Evolutionary conservation across 2,329 filamentous ascomycete genomes (phyloP), one percentile per base, ranked within the genome.

Genomic region (Fusarium luffae): DNA sequence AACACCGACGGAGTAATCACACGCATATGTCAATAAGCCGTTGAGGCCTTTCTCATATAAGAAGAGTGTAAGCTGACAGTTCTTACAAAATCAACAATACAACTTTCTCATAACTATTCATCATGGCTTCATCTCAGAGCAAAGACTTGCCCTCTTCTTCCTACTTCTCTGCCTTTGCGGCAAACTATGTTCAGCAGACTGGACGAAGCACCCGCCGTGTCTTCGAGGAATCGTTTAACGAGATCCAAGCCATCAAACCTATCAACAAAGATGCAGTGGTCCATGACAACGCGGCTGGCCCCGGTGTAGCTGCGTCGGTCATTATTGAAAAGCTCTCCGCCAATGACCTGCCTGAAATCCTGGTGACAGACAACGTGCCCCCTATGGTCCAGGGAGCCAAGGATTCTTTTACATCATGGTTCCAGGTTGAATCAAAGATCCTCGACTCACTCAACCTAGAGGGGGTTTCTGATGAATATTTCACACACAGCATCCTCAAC

Each of bases 261-360:
- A 63, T 79, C 13, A 72, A 50, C 9, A 64, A 70, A 13, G 47
- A 67, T 3, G 78, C 77, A 1, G 42, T 73, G 9, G 59, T 79
- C 9, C 78, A 79, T 54, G 78, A 79, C 43, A 78, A 75, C 54
- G 78, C 77, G 11, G 76, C 77, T 7, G 77, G 78, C 0, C 78
- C 78, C 0, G 78, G 78, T 10, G 76, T 75, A 2, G 77, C 75
- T 16, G 68, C 78, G 1, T 69, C 75, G 2, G 70, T 74, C 27
- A 47, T 79, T 9, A n/a, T 73, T 11, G 62, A 66, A 3, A 63
- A 34, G 2, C 19, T 74, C 11, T 23, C 61, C 0, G 28, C 59
- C 11, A 49, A 55, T 10, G 43, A 50, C 1, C 4, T 66, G 0
- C 68, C 70, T 5, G 2, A n/a, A 3, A 61, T 74, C 3, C 19